Evolutionary conservation across 2,329 filamentous ascomycete genomes (phyloP).

Genomic region (Penicillium sp.): DNA sequence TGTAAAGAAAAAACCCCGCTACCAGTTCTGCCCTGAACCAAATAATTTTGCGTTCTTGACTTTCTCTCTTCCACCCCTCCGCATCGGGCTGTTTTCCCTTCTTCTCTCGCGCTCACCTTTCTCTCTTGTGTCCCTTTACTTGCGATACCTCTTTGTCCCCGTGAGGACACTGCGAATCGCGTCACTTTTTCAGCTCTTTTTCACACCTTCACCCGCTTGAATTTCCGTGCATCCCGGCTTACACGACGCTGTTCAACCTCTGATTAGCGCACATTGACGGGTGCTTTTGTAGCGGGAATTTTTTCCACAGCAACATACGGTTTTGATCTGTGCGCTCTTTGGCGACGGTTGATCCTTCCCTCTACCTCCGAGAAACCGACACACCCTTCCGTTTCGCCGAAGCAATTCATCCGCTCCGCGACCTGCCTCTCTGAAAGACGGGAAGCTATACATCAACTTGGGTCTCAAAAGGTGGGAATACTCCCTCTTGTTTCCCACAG

Average conservation of each 20-base stretch:
- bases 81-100: constrained; percentile 22
- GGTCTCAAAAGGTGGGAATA: constrained; percentile 31
- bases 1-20: constrained; percentile 25
- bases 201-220: constrained; percentile 2
- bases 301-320: background rate
- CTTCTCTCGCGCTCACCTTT: constrained; percentile 12
- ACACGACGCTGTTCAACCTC: background rate
- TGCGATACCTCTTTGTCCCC: constrained; percentile 4
- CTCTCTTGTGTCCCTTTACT: constrained; percentile 9
- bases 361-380: constrained; percentile 7
- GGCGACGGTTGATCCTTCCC: constrained; percentile 9
- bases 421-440: constrained; percentile 24
- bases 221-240: constrained; percentile 13
- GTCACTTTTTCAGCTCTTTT: constrained; percentile 12
- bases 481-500: constrained; percentile 28
- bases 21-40: constrained; percentile 28
- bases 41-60: constrained; percentile 31
- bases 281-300: constrained; percentile 15
- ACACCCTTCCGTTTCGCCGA: constrained; percentile 1
- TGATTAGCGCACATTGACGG: constrained; percentile 10
- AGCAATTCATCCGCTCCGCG: background rate
- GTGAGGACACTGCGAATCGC: constrained; percentile 31
- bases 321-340: constrained; percentile 15
- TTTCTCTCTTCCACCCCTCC: constrained; percentile 25
- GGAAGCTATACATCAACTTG: constrained; percentile 31